Evolutionary conservation across 495 filamentous ascomycete species (phyloP).

Genomic region (Bacidia rubella): DNA sequence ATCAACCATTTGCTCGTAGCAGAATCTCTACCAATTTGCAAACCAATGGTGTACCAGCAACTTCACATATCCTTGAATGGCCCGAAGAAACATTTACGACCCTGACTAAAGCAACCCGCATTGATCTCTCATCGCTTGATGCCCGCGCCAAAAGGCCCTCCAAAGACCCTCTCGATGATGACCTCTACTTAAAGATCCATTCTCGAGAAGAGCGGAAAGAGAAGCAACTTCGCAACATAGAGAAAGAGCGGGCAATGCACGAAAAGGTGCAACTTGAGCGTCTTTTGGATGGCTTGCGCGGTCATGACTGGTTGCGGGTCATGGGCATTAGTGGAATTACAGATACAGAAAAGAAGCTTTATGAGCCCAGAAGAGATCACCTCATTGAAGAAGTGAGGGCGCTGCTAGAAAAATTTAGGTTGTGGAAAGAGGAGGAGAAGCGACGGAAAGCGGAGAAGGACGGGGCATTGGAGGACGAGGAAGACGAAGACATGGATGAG

Average conservation of each 20-base stretch:
- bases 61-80: slow-evolving; percentile 11
- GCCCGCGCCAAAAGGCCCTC: slow-evolving; percentile 23
- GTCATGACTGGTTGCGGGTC: slow-evolving; percentile 83
- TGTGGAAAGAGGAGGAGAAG: slow-evolving; percentile 86
- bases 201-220: slow-evolving; percentile 73
- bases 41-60: not conserved
- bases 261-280: slow-evolving; percentile 80
- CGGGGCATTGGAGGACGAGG: slow-evolving; percentile 30
- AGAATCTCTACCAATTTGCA: slow-evolving; percentile 1
- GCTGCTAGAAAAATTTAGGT: slow-evolving; percentile 72
- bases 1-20: no score
- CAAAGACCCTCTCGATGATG: slow-evolving; percentile 60
- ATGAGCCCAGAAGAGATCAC: slow-evolving; percentile 70
- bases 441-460: slow-evolving; percentile 58
- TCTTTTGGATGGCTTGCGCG: slow-evolving; percentile 70
- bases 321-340: slow-evolving; percentile 87
- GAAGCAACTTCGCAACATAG: slow-evolving; percentile 84
- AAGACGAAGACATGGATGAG: slow-evolving; percentile 32
- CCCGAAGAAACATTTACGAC: slow-evolving; percentile 20
- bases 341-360: slow-evolving; percentile 68
- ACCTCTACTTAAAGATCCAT: slow-evolving; percentile 54
- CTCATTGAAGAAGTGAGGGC: slow-evolving; percentile 69
- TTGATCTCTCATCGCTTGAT: slow-evolving; percentile 43
- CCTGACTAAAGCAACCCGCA: slow-evolving; percentile 37
- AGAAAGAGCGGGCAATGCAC: slow-evolving; percentile 82